Conservation (phyloP, 257 asterid genomes). For the Jaltomata sinuosa region DNA sequence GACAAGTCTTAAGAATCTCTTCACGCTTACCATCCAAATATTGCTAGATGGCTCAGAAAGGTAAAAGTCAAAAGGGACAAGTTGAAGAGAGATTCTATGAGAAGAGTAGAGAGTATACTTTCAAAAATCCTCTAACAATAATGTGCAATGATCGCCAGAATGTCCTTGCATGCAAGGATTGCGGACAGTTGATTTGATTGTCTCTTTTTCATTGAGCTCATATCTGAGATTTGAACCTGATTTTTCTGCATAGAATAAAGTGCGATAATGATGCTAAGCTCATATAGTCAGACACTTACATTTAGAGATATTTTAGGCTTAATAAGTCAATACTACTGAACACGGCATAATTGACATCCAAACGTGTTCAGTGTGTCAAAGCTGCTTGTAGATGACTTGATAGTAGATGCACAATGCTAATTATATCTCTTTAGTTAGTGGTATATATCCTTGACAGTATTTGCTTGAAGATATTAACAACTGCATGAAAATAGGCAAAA, state of each 20-base stretch:
- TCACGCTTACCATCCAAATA: not conserved
- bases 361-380: not conserved
- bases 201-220: not conserved
- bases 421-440: not conserved
- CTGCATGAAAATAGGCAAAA: not conserved
- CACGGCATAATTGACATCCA: not conserved
- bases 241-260: not conserved
- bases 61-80: not conserved
- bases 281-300: not conserved
- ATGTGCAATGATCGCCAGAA: not conserved
- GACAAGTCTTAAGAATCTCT: not conserved
- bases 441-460: not conserved
- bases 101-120: not conserved
- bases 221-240: not conserved
- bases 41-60: not conserved
- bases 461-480: not conserved
- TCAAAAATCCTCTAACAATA: not conserved
- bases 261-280: not conserved
- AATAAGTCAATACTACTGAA: not conserved
- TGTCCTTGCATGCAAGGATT: not conserved
- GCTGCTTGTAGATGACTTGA: not conserved
- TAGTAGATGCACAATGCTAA: not conserved
- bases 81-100: not conserved
- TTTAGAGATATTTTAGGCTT: not conserved
- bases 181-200: not conserved